Conservation (phyloP, 441 rosid species). For the Pelargonium myrrhifolium region DNA sequence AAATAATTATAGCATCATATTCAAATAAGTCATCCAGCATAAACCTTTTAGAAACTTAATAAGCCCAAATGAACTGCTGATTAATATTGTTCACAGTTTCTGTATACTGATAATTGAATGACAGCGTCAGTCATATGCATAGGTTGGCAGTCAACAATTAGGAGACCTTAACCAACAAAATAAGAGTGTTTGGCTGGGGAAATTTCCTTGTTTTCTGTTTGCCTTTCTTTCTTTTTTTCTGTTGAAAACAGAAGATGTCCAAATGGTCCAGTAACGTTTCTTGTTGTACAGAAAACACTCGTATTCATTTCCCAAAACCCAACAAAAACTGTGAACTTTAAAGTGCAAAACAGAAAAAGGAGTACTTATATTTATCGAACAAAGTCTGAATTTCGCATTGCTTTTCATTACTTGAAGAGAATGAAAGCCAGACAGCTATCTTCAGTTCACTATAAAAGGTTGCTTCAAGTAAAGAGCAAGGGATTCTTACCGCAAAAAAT, state of each 20-base stretch:
- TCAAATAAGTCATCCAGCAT: not conserved
- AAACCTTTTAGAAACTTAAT: not conserved
- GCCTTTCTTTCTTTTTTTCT: not conserved
- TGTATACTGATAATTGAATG: too few relatives aligned
- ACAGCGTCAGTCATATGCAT: too few relatives aligned
- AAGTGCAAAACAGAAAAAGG: not conserved
- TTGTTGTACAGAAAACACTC: not conserved
- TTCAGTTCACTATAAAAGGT: not conserved
- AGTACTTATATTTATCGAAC: not conserved
- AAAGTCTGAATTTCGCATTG: not conserved
- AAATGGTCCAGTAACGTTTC: not conserved
- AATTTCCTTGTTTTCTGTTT: not conserved
- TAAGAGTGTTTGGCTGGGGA: not conserved
- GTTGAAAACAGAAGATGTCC: not conserved
- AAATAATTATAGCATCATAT: constrained; percentile 13
- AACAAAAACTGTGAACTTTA: not conserved
- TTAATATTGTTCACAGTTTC: too few relatives aligned
- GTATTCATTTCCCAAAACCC: not conserved
- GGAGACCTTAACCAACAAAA: too few relatives aligned
- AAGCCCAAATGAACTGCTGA: not conserved
- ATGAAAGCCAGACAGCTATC: not conserved
- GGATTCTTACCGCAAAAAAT: constrained; percentile 81
- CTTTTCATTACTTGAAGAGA: not conserved
- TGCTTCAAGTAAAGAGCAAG: constrained; percentile 5
- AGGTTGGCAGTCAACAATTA: too few relatives aligned